Conservation (phyloP, 768 basidiomycete species). For the Kondoa malvinella region DNA sequence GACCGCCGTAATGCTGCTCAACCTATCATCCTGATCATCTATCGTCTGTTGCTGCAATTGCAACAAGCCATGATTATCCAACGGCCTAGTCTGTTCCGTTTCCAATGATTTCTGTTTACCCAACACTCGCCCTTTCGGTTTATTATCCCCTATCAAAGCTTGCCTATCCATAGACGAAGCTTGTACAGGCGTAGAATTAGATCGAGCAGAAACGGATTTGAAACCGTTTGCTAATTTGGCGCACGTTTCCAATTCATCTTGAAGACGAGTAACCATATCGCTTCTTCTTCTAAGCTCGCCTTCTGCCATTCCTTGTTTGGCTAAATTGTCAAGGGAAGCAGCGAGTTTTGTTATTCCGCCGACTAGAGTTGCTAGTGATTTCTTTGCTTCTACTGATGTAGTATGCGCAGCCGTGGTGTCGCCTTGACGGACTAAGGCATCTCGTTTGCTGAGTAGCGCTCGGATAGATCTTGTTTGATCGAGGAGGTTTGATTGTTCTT, state of each 20-base stretch:
- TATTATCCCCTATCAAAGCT: conserved; percentile 5
- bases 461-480: conserved; percentile 60
- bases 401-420: conserved; percentile 50
- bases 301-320: conserved; percentile 56
- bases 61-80: conserved; percentile 67
- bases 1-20: conserved; percentile 63
- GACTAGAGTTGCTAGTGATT: conserved; percentile 60
- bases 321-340: conserved; percentile 49
- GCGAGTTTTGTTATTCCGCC: conserved; percentile 55
- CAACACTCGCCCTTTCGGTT: background rate
- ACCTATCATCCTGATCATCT: conserved; percentile 62
- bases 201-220: background rate
- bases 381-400: conserved; percentile 68
- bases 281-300: conserved; percentile 81
- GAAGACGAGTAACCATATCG: conserved; percentile 71
- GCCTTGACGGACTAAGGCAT: conserved; percentile 63
- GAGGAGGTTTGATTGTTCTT: conserved; percentile 68
- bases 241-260: conserved; percentile 80
- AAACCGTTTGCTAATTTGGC: conserved; percentile 49
- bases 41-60: conserved; percentile 65
- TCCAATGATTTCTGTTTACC: conserved; percentile 41
- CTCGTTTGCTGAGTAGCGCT: conserved; percentile 70
- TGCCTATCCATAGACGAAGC: conserved; percentile 1
- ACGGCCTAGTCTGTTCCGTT: conserved; percentile 65
- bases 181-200: background rate